Percentiles rank a stretch among this genome's conserved stretches.
Evolutionary conservation across 768 basidiomycete genomes (phyloP).

Genomic region (Termitomyces sp.): DNA sequence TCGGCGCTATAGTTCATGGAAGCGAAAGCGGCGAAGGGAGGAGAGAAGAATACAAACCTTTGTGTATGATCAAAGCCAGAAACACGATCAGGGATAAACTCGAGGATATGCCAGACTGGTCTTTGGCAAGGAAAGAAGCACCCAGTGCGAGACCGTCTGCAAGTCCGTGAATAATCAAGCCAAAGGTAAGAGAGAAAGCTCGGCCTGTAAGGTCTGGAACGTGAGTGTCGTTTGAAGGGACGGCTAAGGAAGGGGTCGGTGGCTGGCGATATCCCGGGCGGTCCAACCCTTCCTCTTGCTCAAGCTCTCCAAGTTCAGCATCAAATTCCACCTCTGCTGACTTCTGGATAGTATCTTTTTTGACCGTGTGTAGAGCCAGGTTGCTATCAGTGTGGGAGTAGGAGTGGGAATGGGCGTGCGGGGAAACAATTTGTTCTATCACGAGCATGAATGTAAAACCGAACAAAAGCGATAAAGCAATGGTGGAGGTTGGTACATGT

Average conservation of each 20-base stretch:
- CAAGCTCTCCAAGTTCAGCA: conserved; percentile 58
- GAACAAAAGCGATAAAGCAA: conserved; percentile 60
- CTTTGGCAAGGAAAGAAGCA: conserved; percentile 53
- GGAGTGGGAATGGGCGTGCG: conserved; percentile 49
- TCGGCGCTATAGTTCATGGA: conserved; percentile 61
- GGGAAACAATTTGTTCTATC: conserved; percentile 59
- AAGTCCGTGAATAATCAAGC: conserved; percentile 81
- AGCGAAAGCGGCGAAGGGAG: background rate
- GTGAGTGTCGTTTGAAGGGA: conserved; percentile 15
- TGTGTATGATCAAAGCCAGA: conserved; percentile 87
- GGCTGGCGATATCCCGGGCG: conserved; percentile 20
- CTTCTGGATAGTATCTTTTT: conserved; percentile 8
- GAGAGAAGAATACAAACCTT: conserved; percentile 44
- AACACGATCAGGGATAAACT: conserved; percentile 82
- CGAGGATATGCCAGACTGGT: conserved; percentile 28
- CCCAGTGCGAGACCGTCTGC: conserved; percentile 94
- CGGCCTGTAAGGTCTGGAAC: conserved; percentile 24
- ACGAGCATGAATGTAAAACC: conserved; percentile 67
- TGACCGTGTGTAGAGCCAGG: conserved; percentile 24
- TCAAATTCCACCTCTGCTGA: conserved; percentile 49
- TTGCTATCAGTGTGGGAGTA: conserved; percentile 31
- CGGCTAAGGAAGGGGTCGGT: conserved; percentile 6
- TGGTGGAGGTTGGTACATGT: conserved; percentile 43
- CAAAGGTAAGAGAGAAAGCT: conserved; percentile 76
- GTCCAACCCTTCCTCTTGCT: conserved; percentile 34